Base-by-base conservation (phyloP, 2,329 filamentous ascomycete genomes). In the Fusarium mexicanum region DNA sequence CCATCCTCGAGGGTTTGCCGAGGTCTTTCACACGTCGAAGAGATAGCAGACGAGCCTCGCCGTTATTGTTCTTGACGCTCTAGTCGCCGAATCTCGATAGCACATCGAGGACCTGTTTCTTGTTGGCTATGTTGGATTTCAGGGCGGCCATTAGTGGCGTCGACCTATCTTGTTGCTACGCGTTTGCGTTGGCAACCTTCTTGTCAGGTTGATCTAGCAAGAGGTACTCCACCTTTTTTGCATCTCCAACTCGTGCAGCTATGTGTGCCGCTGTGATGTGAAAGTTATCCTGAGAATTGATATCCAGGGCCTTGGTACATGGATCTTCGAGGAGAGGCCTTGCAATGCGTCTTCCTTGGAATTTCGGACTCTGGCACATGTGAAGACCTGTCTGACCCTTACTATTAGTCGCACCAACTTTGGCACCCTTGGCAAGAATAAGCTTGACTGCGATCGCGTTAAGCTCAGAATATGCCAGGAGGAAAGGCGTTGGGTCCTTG, bases 401-500 rank as follows among this genome's bases (percentile, higher is more conserved):
- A 13, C 17, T 8, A 10, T 20, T 18, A 13, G 24, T 26, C 17
- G 24, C 24, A 6, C 10, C 44, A 10, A 24, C 17, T 0, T 26
- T 26, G 3, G 24, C 24, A 20, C 12, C 24, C 7, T 46, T 46
- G 5, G 18, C 12, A 1, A 46, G 44, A 20, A 46, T 17, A 20
- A 6, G 8, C 5, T 20, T 20, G 17, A 26, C 44, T 6, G 44
- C 24, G 1, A 0, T 0, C 3, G 17, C 17, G 11, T 46, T 46
- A 0, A 46, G 44, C 2, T 46, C 12, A 46, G 44, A 26, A 20
- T 12, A 26, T 46, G 44, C 12, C 24, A 20, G 12, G 24, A 26
- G 44, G 18, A 14, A 20, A 5, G 44, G 44, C 12, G 44, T 46
- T 26, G 9, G 12, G 12, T 14, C 41, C 11, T 24, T 24, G 3